These are phyloP conservation scores for Bruguiera parviflora DNA, from an alignment of 345 rosid species.

Conservation along the genomic window DNA sequence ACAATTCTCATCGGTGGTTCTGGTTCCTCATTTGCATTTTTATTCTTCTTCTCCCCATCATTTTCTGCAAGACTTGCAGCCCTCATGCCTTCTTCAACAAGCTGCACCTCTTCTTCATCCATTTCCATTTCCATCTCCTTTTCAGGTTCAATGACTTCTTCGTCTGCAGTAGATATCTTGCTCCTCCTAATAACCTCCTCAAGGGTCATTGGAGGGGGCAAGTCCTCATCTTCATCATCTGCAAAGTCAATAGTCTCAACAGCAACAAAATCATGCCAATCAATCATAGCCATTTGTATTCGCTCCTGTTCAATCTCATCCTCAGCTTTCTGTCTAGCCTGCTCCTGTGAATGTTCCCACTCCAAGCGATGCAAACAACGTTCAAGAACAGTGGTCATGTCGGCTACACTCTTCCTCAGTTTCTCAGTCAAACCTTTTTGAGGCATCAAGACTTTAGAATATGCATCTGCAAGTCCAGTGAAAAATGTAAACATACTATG, in stretches of 20 bases:
- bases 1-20: constrained; percentile 89
- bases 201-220: constrained; percentile 82
- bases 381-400: constrained; percentile 75
- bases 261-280: constrained; percentile 90
- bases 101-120: constrained; percentile 91
- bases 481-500: constrained; percentile 82
- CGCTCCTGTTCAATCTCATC: constrained; percentile 88
- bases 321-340: constrained; percentile 78
- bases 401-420: constrained; percentile 48
- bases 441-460: constrained; percentile 79
- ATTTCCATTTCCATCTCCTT: constrained; percentile 93
- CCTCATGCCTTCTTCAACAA: constrained; percentile 85
- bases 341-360: constrained; percentile 85
- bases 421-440: constrained; percentile 64
- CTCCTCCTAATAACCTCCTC: constrained; percentile 83
- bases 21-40: constrained; percentile 42
- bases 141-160: constrained; percentile 71
- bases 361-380: constrained; percentile 79
- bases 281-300: constrained; percentile 85
- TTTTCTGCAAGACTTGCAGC: constrained; percentile 61
- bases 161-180: constrained; percentile 60
- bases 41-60: constrained; percentile 35
- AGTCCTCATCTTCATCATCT: constrained; percentile 86
- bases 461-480: constrained; percentile 72
- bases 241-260: constrained; percentile 81